Percentiles rank a stretch among this genome's conserved stretches.
Evolutionary conservation across 1,139 yeast genomes (phyloP).

Genomic region (Spencermartinsiella ligniputridi): DNA sequence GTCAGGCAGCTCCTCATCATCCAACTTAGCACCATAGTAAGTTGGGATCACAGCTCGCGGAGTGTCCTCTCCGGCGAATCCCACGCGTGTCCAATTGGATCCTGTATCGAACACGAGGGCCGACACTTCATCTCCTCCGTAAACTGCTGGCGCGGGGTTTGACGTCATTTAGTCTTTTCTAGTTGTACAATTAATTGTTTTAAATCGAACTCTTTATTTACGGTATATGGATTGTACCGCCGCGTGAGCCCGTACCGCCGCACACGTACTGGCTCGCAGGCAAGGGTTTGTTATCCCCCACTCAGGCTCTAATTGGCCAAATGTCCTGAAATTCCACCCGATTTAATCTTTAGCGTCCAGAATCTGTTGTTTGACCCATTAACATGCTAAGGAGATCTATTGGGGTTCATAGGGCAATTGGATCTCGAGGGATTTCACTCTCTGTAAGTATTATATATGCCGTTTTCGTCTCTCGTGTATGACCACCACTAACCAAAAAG

Average conservation of each 20-base stretch:
- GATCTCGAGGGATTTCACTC: neutral
- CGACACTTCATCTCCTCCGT: conserved; percentile 76
- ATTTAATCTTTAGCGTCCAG: too few relatives aligned
- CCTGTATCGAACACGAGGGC: conserved; percentile 94
- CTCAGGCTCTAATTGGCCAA: too few relatives aligned
- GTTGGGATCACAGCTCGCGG: conserved; percentile 79
- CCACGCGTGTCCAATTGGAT: conserved; percentile 73
- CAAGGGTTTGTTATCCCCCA: too few relatives aligned
- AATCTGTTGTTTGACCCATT: too few relatives aligned
- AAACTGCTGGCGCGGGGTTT: conserved; percentile 42
- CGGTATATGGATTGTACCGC: too few relatives aligned
- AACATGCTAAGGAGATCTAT: neutral
- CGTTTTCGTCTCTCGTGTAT: too few relatives aligned
- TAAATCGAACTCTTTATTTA: too few relatives aligned
- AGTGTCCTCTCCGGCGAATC: conserved; percentile 91
- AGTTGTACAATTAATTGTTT: too few relatives aligned
- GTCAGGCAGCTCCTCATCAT: conserved; percentile 20
- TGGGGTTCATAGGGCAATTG: neutral
- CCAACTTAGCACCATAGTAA: conserved; percentile 26
- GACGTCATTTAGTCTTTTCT: neutral
- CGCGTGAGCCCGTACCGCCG: too few relatives aligned
- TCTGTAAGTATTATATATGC: neutral
- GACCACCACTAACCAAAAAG: too few relatives aligned
- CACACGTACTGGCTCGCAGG: too few relatives aligned
- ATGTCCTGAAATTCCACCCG: too few relatives aligned